Conservation (phyloP, 768 basidiomycete species). For the Russula compacta region DNA sequence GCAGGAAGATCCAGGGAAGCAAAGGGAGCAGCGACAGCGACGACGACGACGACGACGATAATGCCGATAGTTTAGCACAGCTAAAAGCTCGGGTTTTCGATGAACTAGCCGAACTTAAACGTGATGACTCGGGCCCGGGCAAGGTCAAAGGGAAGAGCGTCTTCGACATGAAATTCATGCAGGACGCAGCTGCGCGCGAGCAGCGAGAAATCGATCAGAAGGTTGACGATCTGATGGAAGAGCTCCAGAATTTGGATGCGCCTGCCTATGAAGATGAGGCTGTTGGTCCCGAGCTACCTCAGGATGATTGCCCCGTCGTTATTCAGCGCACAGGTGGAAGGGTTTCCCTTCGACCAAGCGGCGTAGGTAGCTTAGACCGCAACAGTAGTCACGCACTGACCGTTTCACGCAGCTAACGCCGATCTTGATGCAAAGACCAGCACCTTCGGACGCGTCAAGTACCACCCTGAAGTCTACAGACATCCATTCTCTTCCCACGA, state of each 20-base stretch:
- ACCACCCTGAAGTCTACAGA: slow-evolving; percentile 55
- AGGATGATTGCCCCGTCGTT: slow-evolving; percentile 30
- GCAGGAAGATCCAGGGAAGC: slow-evolving; percentile 62
- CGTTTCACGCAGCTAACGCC: slow-evolving; percentile 3
- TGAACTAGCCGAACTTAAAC: slow-evolving; percentile 14
- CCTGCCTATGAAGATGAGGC: slow-evolving; percentile 24
- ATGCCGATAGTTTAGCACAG: slow-evolving; percentile 49
- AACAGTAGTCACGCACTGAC: neutral
- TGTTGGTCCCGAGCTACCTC: slow-evolving; percentile 28
- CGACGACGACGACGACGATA: slow-evolving; percentile 35
- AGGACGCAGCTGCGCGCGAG: slow-evolving; percentile 72
- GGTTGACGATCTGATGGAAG: slow-evolving; percentile 64
- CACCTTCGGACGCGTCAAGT: slow-evolving; percentile 51
- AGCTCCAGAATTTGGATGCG: slow-evolving; percentile 42
- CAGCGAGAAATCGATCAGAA: slow-evolving; percentile 46
- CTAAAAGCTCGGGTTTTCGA: slow-evolving; percentile 23
- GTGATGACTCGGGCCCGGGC: slow-evolving; percentile 9
- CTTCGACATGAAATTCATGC: slow-evolving; percentile 98
- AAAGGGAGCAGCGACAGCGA: slow-evolving; percentile 46
- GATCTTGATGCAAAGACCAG: slow-evolving; percentile 5
- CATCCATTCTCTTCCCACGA: slow-evolving; percentile 34
- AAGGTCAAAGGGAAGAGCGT: slow-evolving; percentile 51
- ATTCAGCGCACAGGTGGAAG: slow-evolving; percentile 60
- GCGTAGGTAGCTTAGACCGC: slow-evolving; percentile 2
- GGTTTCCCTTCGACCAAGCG: slow-evolving; percentile 49